Evolutionary conservation across 2,329 filamentous ascomycete species (phyloP).

Genomic region (Anthostomella pinea): DNA sequence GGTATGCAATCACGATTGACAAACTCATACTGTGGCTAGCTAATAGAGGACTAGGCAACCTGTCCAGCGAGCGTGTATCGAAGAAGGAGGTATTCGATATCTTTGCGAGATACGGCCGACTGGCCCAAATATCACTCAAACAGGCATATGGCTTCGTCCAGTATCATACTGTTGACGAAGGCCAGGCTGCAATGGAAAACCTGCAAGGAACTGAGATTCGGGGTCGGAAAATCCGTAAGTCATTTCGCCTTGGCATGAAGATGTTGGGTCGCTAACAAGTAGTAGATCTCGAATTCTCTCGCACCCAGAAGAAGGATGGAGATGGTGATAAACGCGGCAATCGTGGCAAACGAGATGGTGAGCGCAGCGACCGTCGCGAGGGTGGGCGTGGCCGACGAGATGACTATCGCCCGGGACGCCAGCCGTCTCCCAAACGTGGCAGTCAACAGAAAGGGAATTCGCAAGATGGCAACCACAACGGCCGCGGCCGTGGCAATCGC

Average conservation of each 20-base stretch:
- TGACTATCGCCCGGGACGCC: conserved; percentile 25
- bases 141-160: conserved; percentile 97
- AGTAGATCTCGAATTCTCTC: conserved; percentile 83
- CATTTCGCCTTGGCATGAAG: background rate
- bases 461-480: conserved; percentile 23
- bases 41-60: conserved; percentile 64
- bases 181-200: conserved; percentile 67
- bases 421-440: conserved; percentile 26
- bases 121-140: conserved; percentile 95
- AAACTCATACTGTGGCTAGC: conserved; percentile 18
- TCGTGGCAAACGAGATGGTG: conserved; percentile 46
- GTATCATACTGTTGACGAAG: conserved; percentile 75
- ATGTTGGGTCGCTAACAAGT: conserved; percentile 8
- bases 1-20: conserved; percentile 46
- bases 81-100: conserved; percentile 92
- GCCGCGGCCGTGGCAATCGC: conserved; percentile 38
- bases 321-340: conserved; percentile 63
- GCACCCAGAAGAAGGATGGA: conserved; percentile 76
- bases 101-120: conserved; percentile 78
- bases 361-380: conserved; percentile 40
- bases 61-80: conserved; percentile 88
- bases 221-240: conserved; percentile 91
- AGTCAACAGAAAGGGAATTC: conserved; percentile 35
- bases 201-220: conserved; percentile 80
- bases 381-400: conserved; percentile 23